Conservation (phyloP, 2,329 filamentous ascomycete genomes). For the Hypoxylon sp. region DNA sequence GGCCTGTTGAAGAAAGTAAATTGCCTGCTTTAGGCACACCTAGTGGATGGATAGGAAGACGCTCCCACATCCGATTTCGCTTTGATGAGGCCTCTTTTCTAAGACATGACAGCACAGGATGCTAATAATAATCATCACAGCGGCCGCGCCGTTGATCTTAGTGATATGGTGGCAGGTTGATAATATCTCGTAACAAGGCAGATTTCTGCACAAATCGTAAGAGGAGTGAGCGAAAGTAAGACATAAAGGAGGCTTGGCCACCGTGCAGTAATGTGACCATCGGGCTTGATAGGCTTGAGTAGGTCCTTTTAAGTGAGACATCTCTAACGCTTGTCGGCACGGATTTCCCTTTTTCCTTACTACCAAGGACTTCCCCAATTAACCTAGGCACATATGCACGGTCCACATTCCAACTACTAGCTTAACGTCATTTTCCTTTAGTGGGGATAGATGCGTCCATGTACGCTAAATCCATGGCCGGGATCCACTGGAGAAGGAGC, state of each 20-base stretch:
- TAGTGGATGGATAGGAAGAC: slow-evolving; percentile 12
- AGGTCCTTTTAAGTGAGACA: slow-evolving; percentile 39
- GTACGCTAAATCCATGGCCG: background rate
- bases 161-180: slow-evolving; percentile 7
- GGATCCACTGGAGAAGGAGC: slow-evolving; percentile 28
- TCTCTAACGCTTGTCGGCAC: slow-evolving; percentile 26
- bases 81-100: background rate
- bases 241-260: slow-evolving; percentile 35
- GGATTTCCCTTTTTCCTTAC: slow-evolving; percentile 7
- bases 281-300: slow-evolving; percentile 35
- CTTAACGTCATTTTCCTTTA: slow-evolving; percentile 19
- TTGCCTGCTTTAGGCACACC: background rate
- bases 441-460: slow-evolving; percentile 8
- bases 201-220: slow-evolving; percentile 39
- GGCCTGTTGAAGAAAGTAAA: slow-evolving; percentile 1
- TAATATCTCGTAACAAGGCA: slow-evolving; percentile 26
- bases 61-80: slow-evolving; percentile 16
- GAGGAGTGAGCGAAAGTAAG: slow-evolving; percentile 40
- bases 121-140: slow-evolving; percentile 31
- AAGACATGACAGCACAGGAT: slow-evolving; percentile 19
- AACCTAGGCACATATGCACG: slow-evolving; percentile 18
- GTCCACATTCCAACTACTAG: slow-evolving; percentile 15
- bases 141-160: slow-evolving; percentile 14
- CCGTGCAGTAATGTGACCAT: slow-evolving; percentile 14
- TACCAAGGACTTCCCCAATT: slow-evolving; percentile 2